Base-by-base conservation (phyloP, 495 filamentous ascomycete species). In the Penicillium cosmopolitanum region DNA sequence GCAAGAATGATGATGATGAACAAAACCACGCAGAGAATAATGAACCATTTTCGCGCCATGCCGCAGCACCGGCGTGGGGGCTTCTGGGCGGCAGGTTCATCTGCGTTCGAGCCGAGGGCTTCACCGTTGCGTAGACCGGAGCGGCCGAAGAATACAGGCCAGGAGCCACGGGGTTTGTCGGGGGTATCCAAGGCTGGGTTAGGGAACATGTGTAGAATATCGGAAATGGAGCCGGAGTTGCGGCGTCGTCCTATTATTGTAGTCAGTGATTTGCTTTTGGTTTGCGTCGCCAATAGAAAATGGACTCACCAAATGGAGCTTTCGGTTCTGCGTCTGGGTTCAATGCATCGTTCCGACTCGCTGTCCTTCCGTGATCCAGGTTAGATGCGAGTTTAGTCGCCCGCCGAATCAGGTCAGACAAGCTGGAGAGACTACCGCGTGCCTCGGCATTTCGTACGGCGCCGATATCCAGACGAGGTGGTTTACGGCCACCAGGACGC, bases 121-220 rank as follows among this genome's bases (percentile, higher is more conserved):
- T 72, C 60, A 15, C 75, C 63, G 33, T 78, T 72, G 46, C 74
- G 71, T 16, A 75, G 64, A 36, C 67, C 73, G 3, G 76, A 77
- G 23, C 68, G 65, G 18, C 67, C 59, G 56, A 77, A 77, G 63
- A 76, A 75, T 1, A 75, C 50, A 0, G 77, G 75, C 78, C 78
- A 81, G 28, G 76, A 77, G 13, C 68, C 64, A 31, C 64, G 73
- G 44, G 18, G 18, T 15, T 58, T 67, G 21, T 70, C 81, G 18
- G 84, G 85, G 6, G 82, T 86, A 8, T 80, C 79, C 6, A 86
- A 78, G 5, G 84, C 85, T 5, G 95, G 93, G 11, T 93, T 89
- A 12, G 95, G 95, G 58, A 98, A 98, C 13, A 92, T 90, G 12
- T 90, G 89, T 6, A 98, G 81, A 69, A 97, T 97, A 66, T 96